Percentiles rank a stretch among this genome's conserved stretches.
Conservation (phyloP, 2,329 filamentous ascomycete species). For the Aspergillus tanneri region DNA sequence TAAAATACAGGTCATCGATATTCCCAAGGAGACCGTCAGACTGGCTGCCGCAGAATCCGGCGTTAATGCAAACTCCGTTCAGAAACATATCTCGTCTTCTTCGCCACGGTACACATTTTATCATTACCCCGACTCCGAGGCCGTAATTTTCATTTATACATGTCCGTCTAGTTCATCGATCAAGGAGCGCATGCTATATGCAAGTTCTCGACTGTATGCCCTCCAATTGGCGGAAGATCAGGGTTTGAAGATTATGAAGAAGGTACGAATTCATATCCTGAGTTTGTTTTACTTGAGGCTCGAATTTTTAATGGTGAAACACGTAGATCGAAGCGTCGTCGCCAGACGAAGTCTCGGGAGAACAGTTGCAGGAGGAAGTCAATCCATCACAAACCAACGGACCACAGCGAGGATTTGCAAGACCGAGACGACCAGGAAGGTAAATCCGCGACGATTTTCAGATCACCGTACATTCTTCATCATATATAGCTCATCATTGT, state of each 20-base stretch:
- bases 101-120: conserved; percentile 64
- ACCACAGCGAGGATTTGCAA: conserved; percentile 57
- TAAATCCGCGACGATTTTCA: conserved; percentile 22
- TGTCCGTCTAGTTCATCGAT: conserved; percentile 61
- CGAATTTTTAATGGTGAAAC: conserved; percentile 20
- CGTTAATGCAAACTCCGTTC: conserved; percentile 46
- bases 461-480: conserved; percentile 8
- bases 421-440: conserved; percentile 62
- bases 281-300: conserved; percentile 6
- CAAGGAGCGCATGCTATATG: conserved; percentile 66
- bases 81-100: conserved; percentile 49
- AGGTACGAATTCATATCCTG: conserved; percentile 39
- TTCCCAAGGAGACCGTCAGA: conserved; percentile 55
- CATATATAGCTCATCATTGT: conserved; percentile 11
- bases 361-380: conserved; percentile 56
- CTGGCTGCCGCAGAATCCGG: conserved; percentile 49
- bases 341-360: conserved; percentile 57
- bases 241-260: conserved; percentile 59
- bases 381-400: conserved; percentile 49
- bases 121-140: conserved; percentile 49
- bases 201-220: conserved; percentile 57
- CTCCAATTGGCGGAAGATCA: conserved; percentile 55
- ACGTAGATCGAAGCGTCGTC: conserved; percentile 58
- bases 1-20: conserved; percentile 39
- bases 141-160: conserved; percentile 63